These are phyloP conservation scores for Ulota crispa DNA, from an alignment of 225 moss, liverwort and hornwort species.

Conservation along the genomic window DNA sequence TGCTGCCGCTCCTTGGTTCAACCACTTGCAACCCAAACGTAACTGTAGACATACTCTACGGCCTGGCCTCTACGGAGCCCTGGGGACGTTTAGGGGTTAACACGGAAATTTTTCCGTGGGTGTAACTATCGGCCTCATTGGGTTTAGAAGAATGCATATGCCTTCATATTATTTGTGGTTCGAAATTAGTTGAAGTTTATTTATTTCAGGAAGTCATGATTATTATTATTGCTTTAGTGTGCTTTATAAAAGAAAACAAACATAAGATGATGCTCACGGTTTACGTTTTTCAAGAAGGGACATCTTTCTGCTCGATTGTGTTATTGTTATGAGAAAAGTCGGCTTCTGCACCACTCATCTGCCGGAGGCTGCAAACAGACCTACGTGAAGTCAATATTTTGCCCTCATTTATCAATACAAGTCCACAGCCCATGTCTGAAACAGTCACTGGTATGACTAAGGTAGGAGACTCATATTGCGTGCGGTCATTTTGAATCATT, in stretches of 20 bases:
- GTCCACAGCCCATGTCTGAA: neutral
- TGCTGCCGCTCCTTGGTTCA: too few relatives aligned
- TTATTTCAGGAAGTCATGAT: constrained; percentile 14
- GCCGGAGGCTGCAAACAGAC: neutral
- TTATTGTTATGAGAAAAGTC: neutral
- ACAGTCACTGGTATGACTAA: neutral
- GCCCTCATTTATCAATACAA: neutral
- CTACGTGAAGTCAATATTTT: neutral
- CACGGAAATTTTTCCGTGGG: constrained; percentile 5
- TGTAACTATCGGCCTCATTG: constrained; percentile 23
- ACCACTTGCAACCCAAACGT: too few relatives aligned
- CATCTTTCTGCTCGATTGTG: neutral
- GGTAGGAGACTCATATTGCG: too few relatives aligned
- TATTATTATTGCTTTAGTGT: neutral
- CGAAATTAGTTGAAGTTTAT: neutral
- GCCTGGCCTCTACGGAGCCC: too few relatives aligned
- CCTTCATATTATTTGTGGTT: constrained; percentile 10
- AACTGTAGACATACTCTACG: too few relatives aligned
- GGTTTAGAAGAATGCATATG: constrained; percentile 7
- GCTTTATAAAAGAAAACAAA: neutral
- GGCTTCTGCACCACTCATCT: neutral
- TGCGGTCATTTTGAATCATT: too few relatives aligned
- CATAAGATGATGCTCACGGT: neutral
- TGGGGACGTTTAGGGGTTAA: too few relatives aligned
- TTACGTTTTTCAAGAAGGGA: constrained; percentile 8